A percentile compares a stretch with the other conserved stretches of the same genome.
Conservation (phyloP, 345 rosid species). For the Microcos paniculata region DNA sequence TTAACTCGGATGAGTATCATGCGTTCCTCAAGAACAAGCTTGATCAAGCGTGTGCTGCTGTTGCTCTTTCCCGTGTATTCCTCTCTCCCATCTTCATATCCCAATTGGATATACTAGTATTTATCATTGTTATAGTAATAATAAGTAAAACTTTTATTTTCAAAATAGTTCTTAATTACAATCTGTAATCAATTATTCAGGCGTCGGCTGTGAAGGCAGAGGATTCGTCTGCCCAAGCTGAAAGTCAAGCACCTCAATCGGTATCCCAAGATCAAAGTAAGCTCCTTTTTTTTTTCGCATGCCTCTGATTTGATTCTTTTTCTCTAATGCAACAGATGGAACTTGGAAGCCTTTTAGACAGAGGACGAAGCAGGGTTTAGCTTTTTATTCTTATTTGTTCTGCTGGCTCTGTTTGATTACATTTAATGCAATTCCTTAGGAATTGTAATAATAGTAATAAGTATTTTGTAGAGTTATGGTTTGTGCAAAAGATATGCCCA, state of each 20-base stretch:
- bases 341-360: background rate
- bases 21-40: slow-evolving; percentile 66
- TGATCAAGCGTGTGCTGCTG: slow-evolving; percentile 77
- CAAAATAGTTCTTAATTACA: background rate
- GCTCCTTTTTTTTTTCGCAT: background rate
- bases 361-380: background rate
- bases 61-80: slow-evolving; percentile 47
- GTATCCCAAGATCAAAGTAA: slow-evolving; percentile 48
- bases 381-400: background rate
- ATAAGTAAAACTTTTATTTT: background rate
- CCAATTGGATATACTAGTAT: background rate
- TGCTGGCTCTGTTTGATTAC: background rate
- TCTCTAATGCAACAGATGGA: background rate
- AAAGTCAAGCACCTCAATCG: slow-evolving; percentile 35
- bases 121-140: background rate
- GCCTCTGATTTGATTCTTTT: background rate
- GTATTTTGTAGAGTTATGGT: background rate
- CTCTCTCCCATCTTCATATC: background rate
- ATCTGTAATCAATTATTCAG: slow-evolving; percentile 28
- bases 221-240: slow-evolving; percentile 39
- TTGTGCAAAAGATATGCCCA: background rate
- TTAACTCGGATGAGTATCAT: slow-evolving; percentile 46
- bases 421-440: background rate
- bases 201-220: slow-evolving; percentile 53
- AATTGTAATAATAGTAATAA: background rate